phyloP scores from a whole-genome alignment of 2,329 filamentous ascomycete species.

The Coccinonectria pachysandricola region DNA sequence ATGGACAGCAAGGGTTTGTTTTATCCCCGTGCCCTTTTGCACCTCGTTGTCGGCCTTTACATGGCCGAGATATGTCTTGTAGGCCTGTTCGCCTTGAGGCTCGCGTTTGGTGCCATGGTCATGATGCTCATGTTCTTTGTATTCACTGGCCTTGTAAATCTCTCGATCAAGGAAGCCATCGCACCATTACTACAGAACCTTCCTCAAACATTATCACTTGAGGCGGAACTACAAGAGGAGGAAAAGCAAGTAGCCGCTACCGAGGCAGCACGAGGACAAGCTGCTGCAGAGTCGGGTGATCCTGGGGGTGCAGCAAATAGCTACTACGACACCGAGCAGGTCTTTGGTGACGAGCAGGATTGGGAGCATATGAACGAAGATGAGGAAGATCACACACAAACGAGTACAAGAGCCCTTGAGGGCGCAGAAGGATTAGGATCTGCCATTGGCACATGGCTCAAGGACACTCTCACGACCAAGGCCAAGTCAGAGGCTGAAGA shows the following conservation, averaged over 20 bases:
- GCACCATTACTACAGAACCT: conserved; percentile 68
- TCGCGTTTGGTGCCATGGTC: conserved; percentile 57
- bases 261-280: conserved; percentile 18
- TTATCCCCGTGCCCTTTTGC: conserved; percentile 79
- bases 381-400: conserved; percentile 10
- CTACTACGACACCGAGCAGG: conserved; percentile 26
- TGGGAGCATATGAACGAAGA: conserved; percentile 19
- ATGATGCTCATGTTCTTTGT: conserved; percentile 68
- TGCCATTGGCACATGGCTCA: conserved; percentile 24
- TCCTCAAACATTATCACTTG: conserved; percentile 57
- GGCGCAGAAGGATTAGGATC: conserved; percentile 26
- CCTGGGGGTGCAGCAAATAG: conserved; percentile 18
- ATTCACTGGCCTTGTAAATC: conserved; percentile 66
- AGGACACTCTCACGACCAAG: conserved; percentile 27
- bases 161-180: conserved; percentile 63
- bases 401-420: conserved; percentile 26
- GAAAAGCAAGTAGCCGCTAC: conserved; percentile 46
- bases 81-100: conserved; percentile 67
- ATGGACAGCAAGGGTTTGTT: conserved; percentile 83
- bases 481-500: conserved; percentile 14
- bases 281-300: conserved; percentile 14
- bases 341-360: conserved; percentile 25
- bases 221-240: conserved; percentile 35
- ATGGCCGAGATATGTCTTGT: conserved; percentile 74
- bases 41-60: conserved; percentile 76